Evolutionary conservation across 257 asterid species (phyloP).

Genomic region (Fraxinus excelsior): DNA sequence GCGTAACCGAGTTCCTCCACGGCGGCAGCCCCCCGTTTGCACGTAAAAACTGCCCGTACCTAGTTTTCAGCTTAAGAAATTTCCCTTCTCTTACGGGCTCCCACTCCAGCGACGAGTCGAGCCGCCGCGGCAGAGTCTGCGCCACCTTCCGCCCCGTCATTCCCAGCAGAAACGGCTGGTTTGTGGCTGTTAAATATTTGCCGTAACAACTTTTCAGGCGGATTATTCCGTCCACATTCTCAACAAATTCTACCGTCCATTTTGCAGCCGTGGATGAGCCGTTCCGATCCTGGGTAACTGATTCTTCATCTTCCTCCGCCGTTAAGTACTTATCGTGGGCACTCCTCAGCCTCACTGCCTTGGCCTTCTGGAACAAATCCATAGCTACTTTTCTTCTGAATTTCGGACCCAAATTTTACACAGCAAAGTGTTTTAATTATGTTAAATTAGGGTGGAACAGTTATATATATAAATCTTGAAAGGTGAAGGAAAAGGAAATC

Average conservation of each 20-base stretch:
- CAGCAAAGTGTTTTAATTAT: too few species aligned
- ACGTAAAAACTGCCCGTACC: conserved; percentile 48
- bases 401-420: too few species aligned
- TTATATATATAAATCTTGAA: too few species aligned
- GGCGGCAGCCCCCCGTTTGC: conserved; percentile 57
- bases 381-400: conserved; percentile 20
- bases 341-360: conserved; percentile 36
- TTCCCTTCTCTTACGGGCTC: conserved; percentile 43
- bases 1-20: conserved; percentile 54
- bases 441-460: too few species aligned
- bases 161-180: conserved; percentile 46
- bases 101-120: conserved; percentile 52
- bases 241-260: conserved; percentile 43
- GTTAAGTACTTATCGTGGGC: conserved; percentile 40
- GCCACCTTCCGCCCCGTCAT: conserved; percentile 46
- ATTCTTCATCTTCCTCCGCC: conserved; percentile 47
- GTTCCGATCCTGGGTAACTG: conserved; percentile 42
- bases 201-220: conserved; percentile 46
- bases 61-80: conserved; percentile 41
- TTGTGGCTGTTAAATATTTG: conserved; percentile 45
- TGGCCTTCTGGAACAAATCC: conserved; percentile 48
- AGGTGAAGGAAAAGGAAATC: too few species aligned
- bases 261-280: conserved; percentile 36
- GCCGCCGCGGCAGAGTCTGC: conserved; percentile 33
- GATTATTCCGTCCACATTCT: conserved; percentile 29